Evolutionary conservation across 768 basidiomycete species (phyloP), one percentile per base, ranked within the genome.

Genomic region (Termitomyces eurrhizus): DNA sequence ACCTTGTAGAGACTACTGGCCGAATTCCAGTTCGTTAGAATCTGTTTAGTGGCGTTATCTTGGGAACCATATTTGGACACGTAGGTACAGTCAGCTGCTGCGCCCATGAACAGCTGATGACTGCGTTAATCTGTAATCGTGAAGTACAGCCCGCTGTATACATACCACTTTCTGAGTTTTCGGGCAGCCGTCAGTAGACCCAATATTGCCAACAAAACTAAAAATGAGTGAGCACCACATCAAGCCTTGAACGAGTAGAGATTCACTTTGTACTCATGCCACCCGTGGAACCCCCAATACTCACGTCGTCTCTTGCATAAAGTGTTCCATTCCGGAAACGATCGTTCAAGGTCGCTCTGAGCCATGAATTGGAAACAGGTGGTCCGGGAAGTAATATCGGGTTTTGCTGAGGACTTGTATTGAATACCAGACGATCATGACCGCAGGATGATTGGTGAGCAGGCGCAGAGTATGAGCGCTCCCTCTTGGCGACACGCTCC

Each of bases 81-180:
- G 68, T 93, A 95, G 62, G 81, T 83, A 73, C 93, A 95, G 70
- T 95, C 93, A 6, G 92, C 88, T 0, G 93, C 93, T 58, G 93
- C 89, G 29, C 93, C 93, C 85, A 94, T 87, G 70, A 88, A 93
- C 29, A 84, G 65, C 83, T 85, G 29, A 37, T 54, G 37, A 51
- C 53, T 60, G 52, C 62, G 37, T 52, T 16, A 52, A 29, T 9
- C 18, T 52, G 44, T 13, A 37, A 55, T 18, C 45, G 33, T 44
- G 61, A 26, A 24, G 21, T 7, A 13, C 52, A 59, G 1, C 21
- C 13, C 24, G 11, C 11, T 32, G 44, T 26, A 21, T 13, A 75
- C 83, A 64, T 67, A 86, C 85, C 65, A 93, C 83, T 77, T 84
- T 84, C 73, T 89, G 88, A 0, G 80, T 75, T 56, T 72, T 83